Evolutionary conservation across 208 protist species (phyloP).

Genomic region (Plasmodiophora brassicae): DNA sequence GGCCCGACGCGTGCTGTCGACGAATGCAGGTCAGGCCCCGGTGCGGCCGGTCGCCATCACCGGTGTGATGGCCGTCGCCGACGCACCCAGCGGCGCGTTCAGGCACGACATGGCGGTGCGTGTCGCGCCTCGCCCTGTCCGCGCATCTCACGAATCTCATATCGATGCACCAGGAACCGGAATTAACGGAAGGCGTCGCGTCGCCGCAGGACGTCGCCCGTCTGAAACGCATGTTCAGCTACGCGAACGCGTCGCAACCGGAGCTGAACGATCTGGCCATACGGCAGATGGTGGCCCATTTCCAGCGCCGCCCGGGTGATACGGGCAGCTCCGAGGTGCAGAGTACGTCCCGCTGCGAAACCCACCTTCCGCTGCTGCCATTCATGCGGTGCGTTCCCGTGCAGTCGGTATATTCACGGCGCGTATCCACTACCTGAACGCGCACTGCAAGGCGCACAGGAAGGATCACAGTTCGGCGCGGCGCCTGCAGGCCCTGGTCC

Average conservation of each 20-base stretch:
- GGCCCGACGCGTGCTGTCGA: too few species aligned
- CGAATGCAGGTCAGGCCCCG: too few species aligned
- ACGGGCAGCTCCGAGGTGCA: slow-evolving; percentile 13
- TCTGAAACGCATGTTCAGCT: slow-evolving; percentile 12
- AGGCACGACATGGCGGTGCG: too few species aligned
- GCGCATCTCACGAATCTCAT: not conserved
- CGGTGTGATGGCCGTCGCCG: too few species aligned
- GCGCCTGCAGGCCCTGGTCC: not conserved
- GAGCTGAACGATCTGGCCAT: not conserved
- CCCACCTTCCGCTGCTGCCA: too few species aligned
- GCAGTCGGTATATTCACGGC: not conserved
- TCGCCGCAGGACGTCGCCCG: not conserved
- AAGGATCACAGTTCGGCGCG: not conserved
- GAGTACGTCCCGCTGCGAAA: not conserved
- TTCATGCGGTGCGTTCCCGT: too few species aligned
- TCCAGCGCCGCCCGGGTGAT: slow-evolving; percentile 19
- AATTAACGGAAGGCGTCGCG: not conserved
- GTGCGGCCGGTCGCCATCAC: too few species aligned
- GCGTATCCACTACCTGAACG: not conserved
- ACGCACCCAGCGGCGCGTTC: too few species aligned
- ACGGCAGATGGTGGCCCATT: not conserved
- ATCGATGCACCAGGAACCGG: not conserved
- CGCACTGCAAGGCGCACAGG: not conserved
- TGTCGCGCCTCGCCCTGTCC: too few species aligned
- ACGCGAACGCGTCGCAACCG: not conserved